Evolutionary conservation across 768 basidiomycete genomes (phyloP).

Genomic region (Suillus ampliporus): DNA sequence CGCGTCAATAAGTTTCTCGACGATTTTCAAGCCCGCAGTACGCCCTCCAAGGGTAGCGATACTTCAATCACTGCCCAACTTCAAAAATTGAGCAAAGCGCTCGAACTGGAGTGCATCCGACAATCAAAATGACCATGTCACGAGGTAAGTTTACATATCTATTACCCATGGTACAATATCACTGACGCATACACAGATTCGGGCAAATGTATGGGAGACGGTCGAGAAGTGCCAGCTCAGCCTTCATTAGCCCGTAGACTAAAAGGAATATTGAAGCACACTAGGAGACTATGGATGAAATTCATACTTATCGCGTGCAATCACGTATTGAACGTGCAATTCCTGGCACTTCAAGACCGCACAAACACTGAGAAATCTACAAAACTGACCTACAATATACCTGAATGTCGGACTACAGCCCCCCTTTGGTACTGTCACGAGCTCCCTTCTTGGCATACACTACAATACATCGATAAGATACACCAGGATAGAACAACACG

Average conservation of each 20-base stretch:
- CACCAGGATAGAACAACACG: not conserved
- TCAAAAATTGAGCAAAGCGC: constrained; percentile 57
- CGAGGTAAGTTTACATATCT: constrained; percentile 1
- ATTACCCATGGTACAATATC: not conserved
- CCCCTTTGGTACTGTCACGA: not conserved
- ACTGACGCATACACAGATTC: not conserved
- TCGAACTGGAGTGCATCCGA: constrained; percentile 48
- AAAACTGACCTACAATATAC: too few species aligned
- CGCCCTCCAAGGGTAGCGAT: constrained; percentile 55
- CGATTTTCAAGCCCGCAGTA: constrained; percentile 53
- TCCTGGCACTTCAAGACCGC: not conserved
- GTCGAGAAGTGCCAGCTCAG: not conserved
- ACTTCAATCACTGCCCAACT: constrained; percentile 63
- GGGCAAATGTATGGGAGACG: not conserved
- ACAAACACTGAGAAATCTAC: not conserved
- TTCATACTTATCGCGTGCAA: not conserved
- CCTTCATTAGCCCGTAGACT: not conserved
- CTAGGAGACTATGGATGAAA: not conserved
- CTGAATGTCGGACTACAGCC: not conserved
- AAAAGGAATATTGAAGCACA: not conserved
- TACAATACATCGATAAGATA: constrained; percentile 1
- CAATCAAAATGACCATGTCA: constrained; percentile 21
- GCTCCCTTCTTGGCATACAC: not conserved
- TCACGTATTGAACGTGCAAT: too few species aligned
- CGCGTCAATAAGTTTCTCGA: constrained; percentile 52